Percentiles rank a stretch among this genome's conserved stretches.
Evolutionary conservation across 306 rosid genomes (phyloP).

Genomic region (Herpetospermum pedunculosum): DNA sequence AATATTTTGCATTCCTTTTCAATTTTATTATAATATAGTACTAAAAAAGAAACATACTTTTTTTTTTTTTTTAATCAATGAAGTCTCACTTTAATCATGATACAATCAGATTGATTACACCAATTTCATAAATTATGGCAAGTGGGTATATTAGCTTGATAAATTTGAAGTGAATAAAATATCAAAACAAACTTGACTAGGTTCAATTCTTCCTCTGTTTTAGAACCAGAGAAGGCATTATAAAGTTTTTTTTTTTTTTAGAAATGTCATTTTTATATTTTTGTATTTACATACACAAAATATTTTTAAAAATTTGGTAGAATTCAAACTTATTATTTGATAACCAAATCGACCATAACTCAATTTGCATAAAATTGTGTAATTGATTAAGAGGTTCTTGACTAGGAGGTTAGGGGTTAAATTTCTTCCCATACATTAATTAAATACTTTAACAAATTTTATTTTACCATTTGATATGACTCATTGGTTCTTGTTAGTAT

Average conservation of each 20-base stretch:
- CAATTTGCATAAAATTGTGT: no score
- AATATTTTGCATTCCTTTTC: neutral
- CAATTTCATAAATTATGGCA: neutral
- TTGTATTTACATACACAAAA: neutral
- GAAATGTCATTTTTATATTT: neutral
- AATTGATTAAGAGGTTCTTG: no score
- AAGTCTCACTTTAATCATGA: neutral
- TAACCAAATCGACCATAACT: no score
- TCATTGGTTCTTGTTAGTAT: neutral
- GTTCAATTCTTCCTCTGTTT: neutral
- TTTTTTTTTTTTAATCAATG: neutral
- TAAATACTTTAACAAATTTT: no score
- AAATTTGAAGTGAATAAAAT: neutral
- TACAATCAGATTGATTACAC: no score
- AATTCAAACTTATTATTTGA: no score
- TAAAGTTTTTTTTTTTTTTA: neutral
- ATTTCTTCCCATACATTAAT: no score
- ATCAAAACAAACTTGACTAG: neutral
- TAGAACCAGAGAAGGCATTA: neutral
- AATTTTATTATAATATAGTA: neutral
- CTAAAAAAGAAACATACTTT: neutral
- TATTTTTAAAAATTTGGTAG: no score
- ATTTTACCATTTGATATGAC: no score
- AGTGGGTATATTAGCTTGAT: neutral
- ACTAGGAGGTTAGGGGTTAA: no score